Evolutionary conservation across 345 rosid genomes (phyloP), one percentile per base, ranked within the genome.

Genomic region (Lumnitzera racemosa): DNA sequence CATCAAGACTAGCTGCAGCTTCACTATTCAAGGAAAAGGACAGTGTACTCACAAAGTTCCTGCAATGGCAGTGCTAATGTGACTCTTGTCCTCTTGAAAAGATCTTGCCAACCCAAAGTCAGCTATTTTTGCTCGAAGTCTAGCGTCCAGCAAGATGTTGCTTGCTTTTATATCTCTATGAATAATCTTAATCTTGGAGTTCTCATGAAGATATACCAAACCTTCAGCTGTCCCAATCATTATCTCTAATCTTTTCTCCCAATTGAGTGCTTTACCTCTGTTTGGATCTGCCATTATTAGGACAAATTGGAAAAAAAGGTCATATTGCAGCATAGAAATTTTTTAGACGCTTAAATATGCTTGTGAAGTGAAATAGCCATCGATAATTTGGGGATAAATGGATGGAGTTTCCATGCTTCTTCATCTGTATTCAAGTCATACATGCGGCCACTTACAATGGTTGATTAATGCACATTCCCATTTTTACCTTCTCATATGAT

Each of bases 31-130:
- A 57, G 12, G 53, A 9, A 50, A 47, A 29, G 5, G 41, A 5
- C 5, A 24, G 60, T 12, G 36, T 43, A 72, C 96, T 87, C 69
- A 86, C 99, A 94, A 59, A 2, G 99, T 90, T 70, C 99, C 96
- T 29, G 97, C 97, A 67, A 94, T 90, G 54, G 95, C 99, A 5
- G 96, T 92, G 90, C 95, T 94, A 67, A 90, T 94, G 72, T 90
- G 97, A 43, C 95, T 89, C 73, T 90, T 81, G 67, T 94, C 96
- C 29, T 86, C 97, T 64, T 87, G 85, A 68, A 88, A 94, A 53
- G 99, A 80, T 70, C 97, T 84, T 0, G 99, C 97, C 54, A 94
- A 80, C 25, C 97, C 99, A 64, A 94, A 90, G 73, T 94, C 99
- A 0, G 99, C 97, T 43, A 90, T 90, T 70, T 88, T 94, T 7